phyloP scores from a whole-genome alignment of 495 filamentous ascomycete species.

The Cairneyella variabilis region DNA sequence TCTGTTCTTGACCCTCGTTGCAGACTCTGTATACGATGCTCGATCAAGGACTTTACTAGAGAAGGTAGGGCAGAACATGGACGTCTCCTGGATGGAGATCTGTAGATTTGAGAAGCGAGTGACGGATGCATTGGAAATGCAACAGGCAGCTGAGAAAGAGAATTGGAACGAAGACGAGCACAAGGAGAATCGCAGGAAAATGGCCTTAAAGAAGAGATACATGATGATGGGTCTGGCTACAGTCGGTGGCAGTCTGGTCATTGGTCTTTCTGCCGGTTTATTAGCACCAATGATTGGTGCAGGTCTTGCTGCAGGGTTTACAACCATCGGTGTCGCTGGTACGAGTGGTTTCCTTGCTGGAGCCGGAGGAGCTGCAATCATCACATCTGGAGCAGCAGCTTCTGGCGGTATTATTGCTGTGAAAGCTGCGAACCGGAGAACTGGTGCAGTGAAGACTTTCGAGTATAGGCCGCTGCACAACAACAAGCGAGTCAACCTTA shows the following conservation, averaged over 20 bases:
- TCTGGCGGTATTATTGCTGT: conserved; percentile 83
- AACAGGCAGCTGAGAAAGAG: conserved; percentile 86
- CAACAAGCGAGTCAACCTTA: conserved; percentile 94
- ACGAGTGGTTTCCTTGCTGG: conserved; percentile 89
- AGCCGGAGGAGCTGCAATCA: conserved; percentile 86
- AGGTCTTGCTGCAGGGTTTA: conserved; percentile 91
- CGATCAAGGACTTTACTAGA: conserved; percentile 85
- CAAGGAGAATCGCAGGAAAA: conserved; percentile 81
- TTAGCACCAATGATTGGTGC: conserved; percentile 93
- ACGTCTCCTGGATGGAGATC: conserved; percentile 87
- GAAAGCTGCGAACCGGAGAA: conserved; percentile 79
- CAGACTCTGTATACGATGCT: conserved; percentile 91
- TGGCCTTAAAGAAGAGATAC: conserved; percentile 73
- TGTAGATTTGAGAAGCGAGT: conserved; percentile 97
- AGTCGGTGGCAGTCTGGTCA: conserved; percentile 91
- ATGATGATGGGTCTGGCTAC: conserved; percentile 97
- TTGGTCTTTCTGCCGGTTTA: conserved; percentile 89
- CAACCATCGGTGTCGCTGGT: conserved; percentile 87
- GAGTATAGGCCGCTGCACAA: conserved; percentile 96
- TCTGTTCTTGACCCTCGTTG: conserved; percentile 88
- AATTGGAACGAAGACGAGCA: conserved; percentile 97
- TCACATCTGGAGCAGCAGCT: conserved; percentile 84
- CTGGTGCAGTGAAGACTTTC: conserved; percentile 89
- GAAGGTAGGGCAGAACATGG: conserved; percentile 71
- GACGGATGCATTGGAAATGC: conserved; percentile 96